Conservation (phyloP, 1,139 yeast species). For the Taiozyma sp. region DNA sequence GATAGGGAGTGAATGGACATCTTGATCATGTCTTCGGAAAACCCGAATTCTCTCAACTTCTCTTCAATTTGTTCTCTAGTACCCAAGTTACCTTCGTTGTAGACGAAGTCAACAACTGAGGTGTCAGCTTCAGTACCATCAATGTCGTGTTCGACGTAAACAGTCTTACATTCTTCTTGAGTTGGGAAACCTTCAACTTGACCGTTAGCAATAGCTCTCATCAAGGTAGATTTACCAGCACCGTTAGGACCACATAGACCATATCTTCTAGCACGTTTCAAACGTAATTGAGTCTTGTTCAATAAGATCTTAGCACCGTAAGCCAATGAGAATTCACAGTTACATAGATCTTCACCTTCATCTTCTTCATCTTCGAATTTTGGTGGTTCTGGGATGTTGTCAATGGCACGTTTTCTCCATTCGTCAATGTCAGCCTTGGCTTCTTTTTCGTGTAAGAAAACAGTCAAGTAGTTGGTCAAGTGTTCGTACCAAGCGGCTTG, state of each 20-base stretch:
- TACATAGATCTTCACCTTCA: conserved; percentile 99
- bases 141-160: conserved; percentile 98
- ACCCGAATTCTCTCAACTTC: conserved; percentile 83
- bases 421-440: conserved; percentile 90
- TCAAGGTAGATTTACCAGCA: conserved; percentile 99
- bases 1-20: conserved; percentile 96
- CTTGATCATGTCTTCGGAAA: conserved; percentile 85
- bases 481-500: conserved; percentile 87
- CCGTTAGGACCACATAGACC: conserved; percentile 99
- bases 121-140: conserved; percentile 98
- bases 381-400: conserved; percentile 97
- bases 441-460: conserved; percentile 90
- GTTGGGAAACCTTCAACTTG: conserved; percentile 99
- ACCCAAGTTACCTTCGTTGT: conserved; percentile 79
- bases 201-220: conserved; percentile 99
- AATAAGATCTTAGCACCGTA: conserved; percentile 99
- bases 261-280: conserved; percentile 99
- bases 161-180: conserved; percentile 97
- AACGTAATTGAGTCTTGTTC: conserved; percentile 98
- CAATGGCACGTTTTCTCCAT: conserved; percentile 94
- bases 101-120: conserved; percentile 86
- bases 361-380: conserved; percentile 98
- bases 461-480: conserved; percentile 91
- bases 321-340: conserved; percentile 99
- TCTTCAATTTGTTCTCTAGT: conserved; percentile 63